A percentile compares a stretch with the other conserved stretches of the same genome.
These are phyloP conservation scores for Citrus medica DNA, from an alignment of 345 rosid genomes.

Conservation along the genomic window DNA sequence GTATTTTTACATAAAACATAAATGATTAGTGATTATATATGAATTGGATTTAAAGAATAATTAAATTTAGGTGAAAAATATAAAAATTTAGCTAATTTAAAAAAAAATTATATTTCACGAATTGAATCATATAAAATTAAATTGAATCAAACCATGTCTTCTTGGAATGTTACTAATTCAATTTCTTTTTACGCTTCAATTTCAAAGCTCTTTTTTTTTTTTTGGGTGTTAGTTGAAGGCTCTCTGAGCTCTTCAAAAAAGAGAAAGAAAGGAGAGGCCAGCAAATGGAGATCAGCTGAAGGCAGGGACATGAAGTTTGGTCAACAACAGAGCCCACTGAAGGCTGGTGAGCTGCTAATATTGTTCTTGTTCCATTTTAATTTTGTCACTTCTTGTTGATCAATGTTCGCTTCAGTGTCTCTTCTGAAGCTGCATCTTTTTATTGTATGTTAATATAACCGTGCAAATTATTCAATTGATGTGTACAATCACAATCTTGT, in stretches of 20 bases:
- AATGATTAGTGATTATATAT: too few relatives aligned
- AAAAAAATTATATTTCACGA: too few relatives aligned
- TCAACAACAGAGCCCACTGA: constrained; percentile 19
- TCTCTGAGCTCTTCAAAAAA: constrained; percentile 55
- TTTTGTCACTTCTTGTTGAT: neutral
- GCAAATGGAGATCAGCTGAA: constrained; percentile 27
- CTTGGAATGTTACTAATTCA: neutral
- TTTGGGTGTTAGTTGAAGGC: constrained; percentile 54
- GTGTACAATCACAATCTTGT: constrained; percentile 1
- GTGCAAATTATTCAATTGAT: neutral
- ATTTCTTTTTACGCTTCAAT: neutral
- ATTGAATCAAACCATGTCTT: too few relatives aligned
- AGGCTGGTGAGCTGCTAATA: constrained; percentile 32
- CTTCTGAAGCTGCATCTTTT: neutral
- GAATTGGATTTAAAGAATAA: too few relatives aligned
- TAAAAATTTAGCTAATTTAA: too few relatives aligned
- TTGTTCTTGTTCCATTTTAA: neutral
- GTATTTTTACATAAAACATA: too few relatives aligned
- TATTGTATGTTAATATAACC: neutral
- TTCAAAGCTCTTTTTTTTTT: constrained; percentile 2
- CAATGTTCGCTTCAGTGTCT: neutral
- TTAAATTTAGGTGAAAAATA: too few relatives aligned
- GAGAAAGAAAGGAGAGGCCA: constrained; percentile 38
- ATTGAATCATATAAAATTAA: too few relatives aligned
- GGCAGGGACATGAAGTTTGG: constrained; percentile 19